These are phyloP conservation scores for Hylodesmum podocarpum DNA, from an alignment of 306 rosid genomes.

Conservation along the genomic window DNA sequence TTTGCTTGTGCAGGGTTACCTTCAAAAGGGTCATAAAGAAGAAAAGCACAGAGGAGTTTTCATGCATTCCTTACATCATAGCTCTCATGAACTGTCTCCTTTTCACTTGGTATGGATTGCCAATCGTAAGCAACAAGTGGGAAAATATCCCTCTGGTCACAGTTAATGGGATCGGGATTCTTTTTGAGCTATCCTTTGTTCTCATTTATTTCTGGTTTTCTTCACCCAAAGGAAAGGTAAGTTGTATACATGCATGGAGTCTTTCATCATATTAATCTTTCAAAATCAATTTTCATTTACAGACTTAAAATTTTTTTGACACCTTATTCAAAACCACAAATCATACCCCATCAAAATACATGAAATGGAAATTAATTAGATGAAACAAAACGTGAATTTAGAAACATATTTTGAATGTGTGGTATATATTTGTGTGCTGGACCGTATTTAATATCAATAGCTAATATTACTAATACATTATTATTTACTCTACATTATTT, in stretches of 20 bases:
- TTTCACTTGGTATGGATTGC: constrained; percentile 81
- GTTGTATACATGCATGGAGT: constrained; percentile 13
- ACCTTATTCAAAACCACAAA: not conserved
- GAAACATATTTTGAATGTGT: not conserved
- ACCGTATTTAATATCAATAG: too few relatives aligned
- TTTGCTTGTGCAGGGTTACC: constrained; percentile 50
- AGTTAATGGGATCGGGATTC: constrained; percentile 67
- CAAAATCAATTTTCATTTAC: not conserved
- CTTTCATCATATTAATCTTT: not conserved
- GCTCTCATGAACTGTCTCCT: constrained; percentile 71
- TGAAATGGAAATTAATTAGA: not conserved
- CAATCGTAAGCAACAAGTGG: constrained; percentile 71
- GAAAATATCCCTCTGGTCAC: constrained; percentile 72
- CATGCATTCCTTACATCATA: constrained; percentile 70
- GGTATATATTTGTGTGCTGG: too few relatives aligned
- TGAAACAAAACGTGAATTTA: not conserved
- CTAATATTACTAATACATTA: too few relatives aligned
- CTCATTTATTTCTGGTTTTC: constrained; percentile 64
- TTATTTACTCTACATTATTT: too few relatives aligned
- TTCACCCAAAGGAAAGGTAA: constrained; percentile 58
- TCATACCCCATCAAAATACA: not conserved
- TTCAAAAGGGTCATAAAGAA: constrained; percentile 64
- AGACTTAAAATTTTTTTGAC: not conserved
- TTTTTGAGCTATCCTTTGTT: constrained; percentile 65
- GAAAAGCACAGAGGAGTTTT: constrained; percentile 75